These are phyloP conservation scores for Gossypium rotundifolium DNA, from an alignment of 345 rosid genomes.

Conservation along the genomic window DNA sequence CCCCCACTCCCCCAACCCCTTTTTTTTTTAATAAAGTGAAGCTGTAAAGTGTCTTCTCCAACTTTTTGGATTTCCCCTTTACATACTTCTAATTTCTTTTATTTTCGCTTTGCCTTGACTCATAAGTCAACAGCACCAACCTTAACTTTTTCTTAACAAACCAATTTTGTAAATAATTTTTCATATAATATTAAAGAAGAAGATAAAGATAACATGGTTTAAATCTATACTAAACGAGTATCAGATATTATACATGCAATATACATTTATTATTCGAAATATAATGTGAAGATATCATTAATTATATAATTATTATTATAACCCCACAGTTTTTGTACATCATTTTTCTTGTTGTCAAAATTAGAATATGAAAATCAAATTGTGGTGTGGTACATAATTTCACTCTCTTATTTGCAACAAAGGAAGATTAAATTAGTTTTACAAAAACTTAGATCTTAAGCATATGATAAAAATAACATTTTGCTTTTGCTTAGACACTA, in stretches of 20 bases:
- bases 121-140: not conserved
- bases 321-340: no score
- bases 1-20: no score
- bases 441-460: not conserved
- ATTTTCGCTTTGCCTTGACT: not conserved
- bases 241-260: no score
- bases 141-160: not conserved
- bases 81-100: not conserved
- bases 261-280: no score
- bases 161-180: not conserved
- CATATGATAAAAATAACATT: not conserved
- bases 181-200: no score
- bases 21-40: not conserved
- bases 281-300: no score
- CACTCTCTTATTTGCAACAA: no score
- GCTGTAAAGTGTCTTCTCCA: conserved; percentile 5
- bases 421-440: not conserved
- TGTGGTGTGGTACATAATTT: no score
- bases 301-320: no score
- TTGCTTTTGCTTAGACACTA: not conserved
- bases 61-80: not conserved
- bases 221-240: no score
- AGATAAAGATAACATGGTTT: fast-evolving
- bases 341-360: no score
- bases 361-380: no score